phyloP scores from a whole-genome alignment of 306 rosid species.

The Pyrus communis region DNA sequence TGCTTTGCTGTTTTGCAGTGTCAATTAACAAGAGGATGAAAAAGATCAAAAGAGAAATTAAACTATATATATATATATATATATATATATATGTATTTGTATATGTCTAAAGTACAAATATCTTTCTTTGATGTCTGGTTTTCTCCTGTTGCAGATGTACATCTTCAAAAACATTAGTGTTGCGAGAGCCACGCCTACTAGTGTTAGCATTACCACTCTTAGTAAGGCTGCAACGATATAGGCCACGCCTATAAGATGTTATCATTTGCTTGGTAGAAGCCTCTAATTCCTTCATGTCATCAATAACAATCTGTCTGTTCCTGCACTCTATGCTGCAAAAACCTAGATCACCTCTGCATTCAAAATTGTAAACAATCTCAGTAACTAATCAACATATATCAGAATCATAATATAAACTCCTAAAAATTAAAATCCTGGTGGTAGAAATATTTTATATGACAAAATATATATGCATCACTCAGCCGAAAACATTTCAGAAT shows the following conservation, averaged over 20 bases:
- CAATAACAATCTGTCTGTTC: constrained; percentile 31
- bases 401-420: no score
- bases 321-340: constrained; percentile 45
- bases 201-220: background rate
- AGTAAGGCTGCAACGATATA: constrained; percentile 2
- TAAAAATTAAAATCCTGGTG: no score
- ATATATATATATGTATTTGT: no score
- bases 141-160: background rate
- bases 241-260: constrained; percentile 18
- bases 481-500: no score
- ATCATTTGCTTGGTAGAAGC: constrained; percentile 30
- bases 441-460: no score
- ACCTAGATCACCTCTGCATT: constrained; percentile 42
- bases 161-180: constrained; percentile 4
- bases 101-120: background rate
- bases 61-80: no score
- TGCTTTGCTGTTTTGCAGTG: background rate
- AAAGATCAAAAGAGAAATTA: background rate
- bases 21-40: background rate
- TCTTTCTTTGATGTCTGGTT: constrained; percentile 2
- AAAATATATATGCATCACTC: no score
- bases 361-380: background rate
- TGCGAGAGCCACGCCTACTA: background rate
- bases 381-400: no score
- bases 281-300: constrained; percentile 37